Percentiles rank a stretch among this genome's conserved stretches.
phyloP scores from a whole-genome alignment of 2,329 filamentous ascomycete genomes.

The Pseudogymnoascus verrucosus region DNA sequence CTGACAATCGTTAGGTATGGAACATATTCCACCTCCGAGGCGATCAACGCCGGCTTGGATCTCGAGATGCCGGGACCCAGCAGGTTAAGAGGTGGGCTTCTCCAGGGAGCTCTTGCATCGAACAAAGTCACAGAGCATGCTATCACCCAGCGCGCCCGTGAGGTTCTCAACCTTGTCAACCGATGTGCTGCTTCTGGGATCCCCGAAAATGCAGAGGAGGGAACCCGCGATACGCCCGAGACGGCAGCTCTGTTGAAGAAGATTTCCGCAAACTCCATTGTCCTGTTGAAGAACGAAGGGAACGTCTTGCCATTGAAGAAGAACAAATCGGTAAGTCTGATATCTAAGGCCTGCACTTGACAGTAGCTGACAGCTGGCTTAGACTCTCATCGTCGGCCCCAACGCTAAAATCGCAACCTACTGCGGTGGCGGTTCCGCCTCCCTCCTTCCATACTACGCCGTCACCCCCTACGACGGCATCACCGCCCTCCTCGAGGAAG shows the following conservation, averaged over 20 bases:
- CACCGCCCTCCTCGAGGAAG: slow-evolving; percentile 29
- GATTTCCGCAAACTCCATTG: slow-evolving; percentile 50
- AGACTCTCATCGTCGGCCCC: slow-evolving; percentile 48
- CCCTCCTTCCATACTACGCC: slow-evolving; percentile 54
- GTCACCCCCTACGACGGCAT: slow-evolving; percentile 68
- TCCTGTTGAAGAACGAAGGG: slow-evolving; percentile 53
- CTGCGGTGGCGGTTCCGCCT: slow-evolving; percentile 59
- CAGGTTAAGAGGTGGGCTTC: slow-evolving; percentile 20
- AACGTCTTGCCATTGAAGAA: slow-evolving; percentile 41
- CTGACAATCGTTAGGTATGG: slow-evolving; percentile 13
- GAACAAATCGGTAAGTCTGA: neutral
- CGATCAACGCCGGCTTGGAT: slow-evolving; percentile 28
- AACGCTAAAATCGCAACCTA: slow-evolving; percentile 50
- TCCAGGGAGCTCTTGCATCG: slow-evolving; percentile 8
- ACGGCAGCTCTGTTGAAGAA: slow-evolving; percentile 39
- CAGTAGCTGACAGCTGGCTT: neutral
- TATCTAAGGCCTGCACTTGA: neutral
- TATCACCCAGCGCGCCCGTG: slow-evolving; percentile 11
- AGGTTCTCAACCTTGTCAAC: slow-evolving; percentile 12
- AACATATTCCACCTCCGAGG: slow-evolving; percentile 21
- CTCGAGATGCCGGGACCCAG: slow-evolving; percentile 35
- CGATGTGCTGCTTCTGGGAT: neutral
- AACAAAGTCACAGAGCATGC: slow-evolving; percentile 8
- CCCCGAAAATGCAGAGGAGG: slow-evolving; percentile 11
- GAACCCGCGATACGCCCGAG: slow-evolving; percentile 17